These are phyloP conservation scores for Dendrobium catenatum DNA, from an alignment of 106 monocot genomes.

Conservation along the genomic window DNA sequence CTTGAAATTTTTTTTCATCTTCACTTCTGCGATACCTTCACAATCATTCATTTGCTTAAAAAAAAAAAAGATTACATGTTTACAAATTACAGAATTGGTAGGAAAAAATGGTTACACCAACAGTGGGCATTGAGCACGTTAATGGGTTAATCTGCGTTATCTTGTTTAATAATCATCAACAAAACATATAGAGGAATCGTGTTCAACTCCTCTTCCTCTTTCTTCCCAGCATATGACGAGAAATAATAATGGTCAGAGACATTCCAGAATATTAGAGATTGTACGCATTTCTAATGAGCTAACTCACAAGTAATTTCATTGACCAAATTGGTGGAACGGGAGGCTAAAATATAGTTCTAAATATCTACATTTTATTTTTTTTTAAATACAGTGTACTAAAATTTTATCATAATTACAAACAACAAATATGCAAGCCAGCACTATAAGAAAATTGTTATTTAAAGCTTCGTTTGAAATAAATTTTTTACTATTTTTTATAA, in stretches of 20 bases:
- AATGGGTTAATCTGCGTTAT: conserved; percentile 38
- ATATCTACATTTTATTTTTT: too few relatives aligned
- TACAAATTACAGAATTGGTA: background rate
- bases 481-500: too few relatives aligned
- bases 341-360: too few relatives aligned
- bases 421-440: too few relatives aligned
- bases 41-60: background rate
- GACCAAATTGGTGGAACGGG: too few relatives aligned
- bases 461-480: too few relatives aligned
- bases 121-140: background rate
- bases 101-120: background rate
- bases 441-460: too few relatives aligned
- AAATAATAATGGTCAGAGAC: background rate
- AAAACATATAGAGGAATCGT: conserved; percentile 74
- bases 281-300: background rate
- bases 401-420: background rate
- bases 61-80: background rate
- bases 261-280: background rate
- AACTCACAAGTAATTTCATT: too few relatives aligned
- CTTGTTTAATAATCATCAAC: conserved; percentile 84
- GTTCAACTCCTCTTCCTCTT: conserved; percentile 55
- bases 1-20: background rate
- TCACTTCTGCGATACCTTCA: background rate
- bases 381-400: background rate
- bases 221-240: conserved; percentile 40